Percentiles rank a stretch among this genome's conserved stretches.
Evolutionary conservation across 495 filamentous ascomycete genomes (phyloP).

Genomic region (Penicillium macrosclerotiorum): DNA sequence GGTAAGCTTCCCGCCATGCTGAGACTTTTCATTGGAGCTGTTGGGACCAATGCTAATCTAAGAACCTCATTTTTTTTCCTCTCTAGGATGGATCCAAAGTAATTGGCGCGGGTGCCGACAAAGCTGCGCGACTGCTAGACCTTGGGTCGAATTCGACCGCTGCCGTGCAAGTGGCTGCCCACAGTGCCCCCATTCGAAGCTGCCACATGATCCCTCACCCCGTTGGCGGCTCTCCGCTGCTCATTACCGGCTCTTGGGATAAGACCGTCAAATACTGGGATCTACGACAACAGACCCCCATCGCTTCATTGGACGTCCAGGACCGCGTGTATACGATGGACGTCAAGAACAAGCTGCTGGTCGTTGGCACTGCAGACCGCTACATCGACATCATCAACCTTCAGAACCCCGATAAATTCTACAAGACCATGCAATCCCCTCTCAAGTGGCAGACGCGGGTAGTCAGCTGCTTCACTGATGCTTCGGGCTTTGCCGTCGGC

Average conservation of each 20-base stretch:
- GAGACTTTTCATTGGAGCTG: background rate
- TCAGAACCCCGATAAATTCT: slow-evolving; percentile 71
- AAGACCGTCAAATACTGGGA: slow-evolving; percentile 98
- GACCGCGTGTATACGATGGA: slow-evolving; percentile 90
- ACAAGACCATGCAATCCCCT: slow-evolving; percentile 79
- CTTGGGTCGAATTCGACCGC: slow-evolving; percentile 53
- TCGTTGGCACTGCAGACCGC: slow-evolving; percentile 81
- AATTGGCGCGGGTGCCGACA: slow-evolving; percentile 80
- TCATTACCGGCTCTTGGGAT: slow-evolving; percentile 93
- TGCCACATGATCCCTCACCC: slow-evolving; percentile 67
- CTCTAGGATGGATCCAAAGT: slow-evolving; percentile 69
- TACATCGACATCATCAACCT: slow-evolving; percentile 87
- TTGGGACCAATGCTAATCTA: slow-evolving; percentile 4
- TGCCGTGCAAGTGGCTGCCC: slow-evolving; percentile 65
- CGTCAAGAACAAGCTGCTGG: slow-evolving; percentile 72
- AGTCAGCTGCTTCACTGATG: slow-evolving; percentile 80
- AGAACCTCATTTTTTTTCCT: background rate
- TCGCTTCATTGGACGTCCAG: slow-evolving; percentile 63
- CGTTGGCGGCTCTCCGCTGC: slow-evolving; percentile 55
- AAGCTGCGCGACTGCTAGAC: slow-evolving; percentile 77
- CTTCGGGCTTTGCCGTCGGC: slow-evolving; percentile 79
- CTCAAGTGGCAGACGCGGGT: slow-evolving; percentile 87
- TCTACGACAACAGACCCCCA: slow-evolving; percentile 62
- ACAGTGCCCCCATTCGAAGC: slow-evolving; percentile 76
- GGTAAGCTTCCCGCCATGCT: slow-evolving; percentile 50